phyloP scores from a whole-genome alignment of 2,329 filamentous ascomycete genomes.

The Phialocephala subalpina region DNA sequence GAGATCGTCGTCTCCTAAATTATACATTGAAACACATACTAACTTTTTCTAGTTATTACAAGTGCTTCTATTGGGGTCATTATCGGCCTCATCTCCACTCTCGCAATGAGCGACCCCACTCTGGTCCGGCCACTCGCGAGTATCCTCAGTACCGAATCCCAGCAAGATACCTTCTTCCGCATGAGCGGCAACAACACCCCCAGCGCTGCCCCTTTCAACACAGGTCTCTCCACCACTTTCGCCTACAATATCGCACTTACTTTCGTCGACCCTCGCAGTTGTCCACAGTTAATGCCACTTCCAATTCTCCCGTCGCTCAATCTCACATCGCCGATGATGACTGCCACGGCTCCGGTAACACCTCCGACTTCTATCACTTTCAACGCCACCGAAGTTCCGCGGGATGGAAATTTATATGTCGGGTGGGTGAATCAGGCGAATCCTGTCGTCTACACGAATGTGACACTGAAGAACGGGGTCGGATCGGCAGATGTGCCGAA shows the following conservation, averaged over 20 bases:
- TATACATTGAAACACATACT: no score
- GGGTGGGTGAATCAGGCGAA: slow-evolving; percentile 20
- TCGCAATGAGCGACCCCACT: slow-evolving; percentile 14
- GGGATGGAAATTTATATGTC: slow-evolving; percentile 10
- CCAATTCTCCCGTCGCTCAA: slow-evolving; percentile 19
- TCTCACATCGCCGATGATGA: slow-evolving; percentile 11
- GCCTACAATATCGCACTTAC: slow-evolving; percentile 20
- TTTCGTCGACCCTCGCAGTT: slow-evolving; percentile 15
- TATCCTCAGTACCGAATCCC: slow-evolving; percentile 14
- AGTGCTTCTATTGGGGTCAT: slow-evolving; percentile 14
- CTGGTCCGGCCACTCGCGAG: slow-evolving; percentile 8
- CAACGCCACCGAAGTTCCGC: not conserved
- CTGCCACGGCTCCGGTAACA: slow-evolving; percentile 14
- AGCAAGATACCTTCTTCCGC: slow-evolving; percentile 24
- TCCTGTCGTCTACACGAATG: slow-evolving; percentile 14
- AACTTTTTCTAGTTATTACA: no score
- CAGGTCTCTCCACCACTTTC: slow-evolving; percentile 10
- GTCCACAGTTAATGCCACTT: slow-evolving; percentile 13
- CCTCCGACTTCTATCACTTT: slow-evolving; percentile 17
- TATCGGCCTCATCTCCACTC: slow-evolving; percentile 15
- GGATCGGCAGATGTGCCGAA: slow-evolving; percentile 8
- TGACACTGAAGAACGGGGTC: slow-evolving; percentile 15
- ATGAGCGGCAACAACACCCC: slow-evolving; percentile 16
- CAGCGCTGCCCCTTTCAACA: slow-evolving; percentile 22
- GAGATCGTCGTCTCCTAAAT: no score